Percentiles rank a stretch among this genome's conserved stretches.
phyloP scores from a whole-genome alignment of 805 yeast species.

The Wickerhamiella vanderwaltii region DNA sequence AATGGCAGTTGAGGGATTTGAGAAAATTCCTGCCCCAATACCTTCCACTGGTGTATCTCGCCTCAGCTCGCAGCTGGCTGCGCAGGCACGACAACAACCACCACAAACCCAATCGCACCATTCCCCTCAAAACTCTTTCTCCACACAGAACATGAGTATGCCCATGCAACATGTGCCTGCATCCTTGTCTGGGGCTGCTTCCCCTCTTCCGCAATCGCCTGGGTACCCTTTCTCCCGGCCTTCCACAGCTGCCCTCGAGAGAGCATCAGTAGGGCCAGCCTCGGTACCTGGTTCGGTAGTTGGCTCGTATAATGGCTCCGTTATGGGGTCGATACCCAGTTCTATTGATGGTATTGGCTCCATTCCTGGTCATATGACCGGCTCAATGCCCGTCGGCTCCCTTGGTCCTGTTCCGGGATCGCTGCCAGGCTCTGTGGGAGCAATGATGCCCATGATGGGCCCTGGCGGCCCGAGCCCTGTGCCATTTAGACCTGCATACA shows the following conservation, averaged over 20 bases:
- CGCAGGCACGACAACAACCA: background rate
- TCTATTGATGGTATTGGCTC: background rate
- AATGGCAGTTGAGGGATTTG: slow-evolving; percentile 12
- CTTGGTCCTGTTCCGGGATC: background rate
- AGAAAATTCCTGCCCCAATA: slow-evolving; percentile 5
- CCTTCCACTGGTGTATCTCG: slow-evolving; percentile 4
- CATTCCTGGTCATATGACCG: background rate
- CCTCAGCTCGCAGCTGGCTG: slow-evolving; percentile 3
- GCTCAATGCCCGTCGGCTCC: background rate
- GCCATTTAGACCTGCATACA: slow-evolving; percentile 5
- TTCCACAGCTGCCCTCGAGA: slow-evolving; percentile 8
- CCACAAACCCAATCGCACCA: too few species aligned
- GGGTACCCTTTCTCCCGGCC: slow-evolving; percentile 6
- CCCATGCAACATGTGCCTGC: too few species aligned
- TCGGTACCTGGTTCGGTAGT: slow-evolving; percentile 1
- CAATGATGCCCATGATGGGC: slow-evolving; percentile 3
- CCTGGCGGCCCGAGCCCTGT: background rate
- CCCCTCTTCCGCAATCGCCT: too few species aligned
- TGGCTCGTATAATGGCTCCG: background rate
- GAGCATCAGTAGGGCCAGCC: slow-evolving; percentile 2
- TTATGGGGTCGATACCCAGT: background rate
- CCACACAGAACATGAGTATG: too few species aligned
- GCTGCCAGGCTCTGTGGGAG: slow-evolving; percentile 5
- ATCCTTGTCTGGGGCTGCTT: too few species aligned
- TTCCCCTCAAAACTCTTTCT: too few species aligned